Conservation (phyloP, 495 filamentous ascomycete species). For the Xylaria nigripes region DNA sequence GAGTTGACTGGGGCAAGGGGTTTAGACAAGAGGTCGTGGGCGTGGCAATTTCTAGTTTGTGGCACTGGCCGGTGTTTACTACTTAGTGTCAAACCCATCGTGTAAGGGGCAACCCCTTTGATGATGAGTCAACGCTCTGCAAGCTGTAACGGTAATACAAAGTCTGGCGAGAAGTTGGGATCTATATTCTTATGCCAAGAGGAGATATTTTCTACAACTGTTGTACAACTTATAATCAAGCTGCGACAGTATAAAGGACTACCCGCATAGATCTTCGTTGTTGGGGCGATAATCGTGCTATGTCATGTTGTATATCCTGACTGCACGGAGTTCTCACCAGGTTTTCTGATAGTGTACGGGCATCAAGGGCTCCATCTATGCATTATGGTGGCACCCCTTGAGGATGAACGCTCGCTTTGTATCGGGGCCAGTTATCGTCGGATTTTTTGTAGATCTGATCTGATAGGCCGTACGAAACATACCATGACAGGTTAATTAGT, state of each 20-base stretch:
- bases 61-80: background rate
- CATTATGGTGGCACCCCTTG: background rate
- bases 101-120: no score
- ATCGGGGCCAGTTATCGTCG: background rate
- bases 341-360: background rate
- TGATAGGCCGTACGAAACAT: background rate
- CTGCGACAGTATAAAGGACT: background rate
- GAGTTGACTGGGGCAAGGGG: background rate
- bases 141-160: no score
- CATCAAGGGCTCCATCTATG: background rate
- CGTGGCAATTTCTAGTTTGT: conserved; percentile 1
- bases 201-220: no score
- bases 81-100: no score
- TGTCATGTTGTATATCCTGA: background rate
- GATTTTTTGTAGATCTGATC: background rate
- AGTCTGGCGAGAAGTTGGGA: no score
- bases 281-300: background rate
- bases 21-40: background rate
- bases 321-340: background rate
- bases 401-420: background rate
- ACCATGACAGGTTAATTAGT: no score
- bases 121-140: no score
- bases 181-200: no score
- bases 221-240: background rate
- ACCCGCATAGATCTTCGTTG: background rate